Evolutionary conservation across 306 rosid genomes (phyloP).

Genomic region (Corylus heterophylla): DNA sequence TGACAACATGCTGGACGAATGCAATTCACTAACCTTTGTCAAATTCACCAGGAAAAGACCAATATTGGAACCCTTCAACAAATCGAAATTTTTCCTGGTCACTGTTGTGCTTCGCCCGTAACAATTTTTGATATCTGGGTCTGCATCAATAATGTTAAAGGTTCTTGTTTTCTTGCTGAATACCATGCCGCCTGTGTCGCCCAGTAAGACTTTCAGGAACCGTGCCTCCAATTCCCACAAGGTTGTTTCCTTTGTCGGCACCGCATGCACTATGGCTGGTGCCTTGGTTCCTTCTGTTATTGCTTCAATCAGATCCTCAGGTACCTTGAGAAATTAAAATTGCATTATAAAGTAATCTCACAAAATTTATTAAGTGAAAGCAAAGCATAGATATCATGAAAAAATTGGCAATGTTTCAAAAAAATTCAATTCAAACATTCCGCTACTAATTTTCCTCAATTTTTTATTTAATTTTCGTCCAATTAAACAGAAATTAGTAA

Average conservation of each 20-base stretch:
- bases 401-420: no score
- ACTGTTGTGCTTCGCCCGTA: slow-evolving; percentile 79
- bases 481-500: no score
- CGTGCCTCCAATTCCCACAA: slow-evolving; percentile 50
- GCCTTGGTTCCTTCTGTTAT: slow-evolving; percentile 40
- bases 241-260: slow-evolving; percentile 27
- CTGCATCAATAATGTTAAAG: slow-evolving; percentile 46
- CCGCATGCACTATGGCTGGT: slow-evolving; percentile 65
- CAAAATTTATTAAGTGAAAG: background rate
- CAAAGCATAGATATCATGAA: background rate
- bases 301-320: slow-evolving; percentile 60
- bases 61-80: slow-evolving; percentile 45
- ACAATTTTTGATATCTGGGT: slow-evolving; percentile 63
- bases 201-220: slow-evolving; percentile 34
- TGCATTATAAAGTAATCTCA: background rate
- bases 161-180: slow-evolving; percentile 30
- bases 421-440: no score
- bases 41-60: slow-evolving; percentile 80
- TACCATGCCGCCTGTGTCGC: slow-evolving; percentile 4
- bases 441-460: no score
- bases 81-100: slow-evolving; percentile 37
- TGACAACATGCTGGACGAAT: background rate
- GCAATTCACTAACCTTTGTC: slow-evolving; percentile 48
- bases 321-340: slow-evolving; percentile 42
- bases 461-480: no score